These are phyloP conservation scores for Peronosclerospora sorghi DNA, from an alignment of 352 stramenopile genomes.

Conservation along the genomic window DNA sequence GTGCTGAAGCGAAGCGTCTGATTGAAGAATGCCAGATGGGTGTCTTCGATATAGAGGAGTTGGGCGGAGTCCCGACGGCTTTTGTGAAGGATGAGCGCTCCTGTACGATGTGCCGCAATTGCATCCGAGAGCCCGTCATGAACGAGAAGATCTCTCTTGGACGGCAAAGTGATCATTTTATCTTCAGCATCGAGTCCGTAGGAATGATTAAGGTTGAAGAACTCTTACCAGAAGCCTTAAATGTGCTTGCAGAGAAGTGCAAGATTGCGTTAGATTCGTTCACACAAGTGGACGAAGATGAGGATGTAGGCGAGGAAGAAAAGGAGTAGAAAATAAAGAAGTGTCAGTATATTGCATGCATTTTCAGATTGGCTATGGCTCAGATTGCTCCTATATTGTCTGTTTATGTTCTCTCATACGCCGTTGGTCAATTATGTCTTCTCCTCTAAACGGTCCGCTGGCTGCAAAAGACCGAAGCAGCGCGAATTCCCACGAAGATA, in stretches of 20 bases:
- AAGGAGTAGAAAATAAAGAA: constrained; percentile 44
- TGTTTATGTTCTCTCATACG: too few relatives aligned
- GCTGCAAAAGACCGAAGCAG: constrained; percentile 61
- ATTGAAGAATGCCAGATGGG: constrained; percentile 65
- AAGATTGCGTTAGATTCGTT: constrained; percentile 78
- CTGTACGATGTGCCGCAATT: constrained; percentile 96
- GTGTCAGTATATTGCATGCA: too few relatives aligned
- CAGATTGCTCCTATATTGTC: constrained; percentile 16
- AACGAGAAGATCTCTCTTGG: constrained; percentile 85
- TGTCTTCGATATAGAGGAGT: constrained; percentile 89
- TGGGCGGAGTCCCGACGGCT: constrained; percentile 56
- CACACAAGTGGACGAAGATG: constrained; percentile 42
- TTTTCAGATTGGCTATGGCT: too few relatives aligned
- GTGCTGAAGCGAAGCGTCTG: constrained; percentile 47
- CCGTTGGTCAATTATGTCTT: too few relatives aligned
- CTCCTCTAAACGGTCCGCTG: constrained; percentile 7
- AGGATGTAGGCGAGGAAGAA: constrained; percentile 29
- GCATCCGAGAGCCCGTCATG: constrained; percentile 84
- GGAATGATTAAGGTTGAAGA: constrained; percentile 83
- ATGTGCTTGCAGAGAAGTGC: constrained; percentile 75
- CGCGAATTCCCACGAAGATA: constrained; percentile 65
- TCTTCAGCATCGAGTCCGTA: constrained; percentile 86
- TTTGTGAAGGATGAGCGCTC: constrained; percentile 76
- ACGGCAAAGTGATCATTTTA: constrained; percentile 93
- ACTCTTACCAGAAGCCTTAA: constrained; percentile 64